Evolutionary conservation across 106 monocot species (phyloP).

Genomic region (Xerophyta viscosa): DNA sequence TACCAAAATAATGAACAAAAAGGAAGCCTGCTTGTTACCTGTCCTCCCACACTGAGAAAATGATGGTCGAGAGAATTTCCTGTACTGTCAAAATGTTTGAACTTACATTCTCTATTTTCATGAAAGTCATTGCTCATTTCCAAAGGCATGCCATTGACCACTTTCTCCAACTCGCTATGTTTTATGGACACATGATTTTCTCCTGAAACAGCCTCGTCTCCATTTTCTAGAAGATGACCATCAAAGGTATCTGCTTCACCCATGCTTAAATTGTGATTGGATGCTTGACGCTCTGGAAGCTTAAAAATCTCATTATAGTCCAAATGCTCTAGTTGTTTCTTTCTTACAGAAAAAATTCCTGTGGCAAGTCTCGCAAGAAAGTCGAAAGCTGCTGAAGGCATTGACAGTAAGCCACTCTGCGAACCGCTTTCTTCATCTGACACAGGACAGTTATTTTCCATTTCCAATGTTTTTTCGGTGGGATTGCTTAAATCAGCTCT

Average conservation of each 20-base stretch:
- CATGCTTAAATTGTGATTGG: slow-evolving; percentile 7
- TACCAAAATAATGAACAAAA: no score
- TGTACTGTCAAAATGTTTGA: slow-evolving; percentile 83
- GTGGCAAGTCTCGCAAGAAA: slow-evolving; percentile 59
- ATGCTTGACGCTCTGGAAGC: slow-evolving; percentile 7
- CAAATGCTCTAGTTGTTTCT: slow-evolving; percentile 20
- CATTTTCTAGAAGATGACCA: slow-evolving; percentile 9
- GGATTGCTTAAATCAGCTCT: slow-evolving; percentile 25
- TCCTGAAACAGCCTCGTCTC: slow-evolving; percentile 7
- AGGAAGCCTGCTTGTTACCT: no score
- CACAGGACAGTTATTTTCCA: slow-evolving; percentile 9
- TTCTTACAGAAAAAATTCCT: slow-evolving; percentile 47
- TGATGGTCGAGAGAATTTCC: slow-evolving; percentile 66
- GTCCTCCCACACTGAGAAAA: slow-evolving; percentile 38
- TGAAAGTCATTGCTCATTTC: slow-evolving; percentile 14
- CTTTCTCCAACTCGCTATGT: slow-evolving; percentile 11
- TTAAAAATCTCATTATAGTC: slow-evolving; percentile 14
- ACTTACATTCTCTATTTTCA: slow-evolving; percentile 17
- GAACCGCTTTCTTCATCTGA: slow-evolving; percentile 17
- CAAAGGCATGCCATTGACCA: background rate
- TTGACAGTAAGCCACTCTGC: slow-evolving; percentile 32
- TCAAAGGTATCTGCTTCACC: slow-evolving; percentile 9
- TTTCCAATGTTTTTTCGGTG: slow-evolving; percentile 10
- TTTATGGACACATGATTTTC: background rate
- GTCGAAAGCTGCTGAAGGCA: slow-evolving; percentile 50